Base-by-base conservation (phyloP, 129 eudicot species). In the Escallonia rubra region DNA sequence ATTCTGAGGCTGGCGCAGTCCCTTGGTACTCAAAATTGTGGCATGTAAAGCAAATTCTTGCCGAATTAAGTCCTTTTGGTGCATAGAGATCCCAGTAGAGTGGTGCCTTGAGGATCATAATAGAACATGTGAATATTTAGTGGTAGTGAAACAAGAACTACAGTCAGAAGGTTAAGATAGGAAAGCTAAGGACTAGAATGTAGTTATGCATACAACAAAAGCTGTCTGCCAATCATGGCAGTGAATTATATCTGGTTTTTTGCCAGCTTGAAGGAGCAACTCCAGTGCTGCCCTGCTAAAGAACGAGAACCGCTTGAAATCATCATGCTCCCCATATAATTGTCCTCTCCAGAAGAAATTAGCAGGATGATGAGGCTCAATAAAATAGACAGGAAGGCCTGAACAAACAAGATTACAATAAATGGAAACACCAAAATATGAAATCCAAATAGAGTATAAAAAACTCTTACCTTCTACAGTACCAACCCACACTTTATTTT, bases 151-250 rank as follows among this genome's bases (percentile, higher is more conserved):
- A 7, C 43, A 62, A 54, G 10, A 73, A 57, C 69, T 46, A 40
- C 47, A 5, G 8, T 44, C n/a, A 45, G 51, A 13, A 15, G 59
- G 8, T 13, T 12, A 50, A 63, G 14, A 13, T 52, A 55, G 59
- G 40, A 73, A 43, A 47, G 57, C 7, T 6, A 40, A 66, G 53
- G 53, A 54, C 8, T 42, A 43, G 8, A 48, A 54, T 53, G 3
- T 41, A n/a, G 47, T 61, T 12, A 51, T 79, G 59, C 90, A 57
- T 93, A 89, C 99, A 56, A 93, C 93, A 75, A 93, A 93, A 80
- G 96, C 85, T 61, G 99, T 93, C 77, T 93, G 96, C 99, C 99
- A 93, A 82, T 93, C 99, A 84, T 93, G 99, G 74, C 99, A 89
- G 74, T 93, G 99, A 59, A 93, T 93, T 46, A 93, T 93, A 74